Conservation (phyloP, 305 asterid genomes). For the Fraxinus floribunda region DNA sequence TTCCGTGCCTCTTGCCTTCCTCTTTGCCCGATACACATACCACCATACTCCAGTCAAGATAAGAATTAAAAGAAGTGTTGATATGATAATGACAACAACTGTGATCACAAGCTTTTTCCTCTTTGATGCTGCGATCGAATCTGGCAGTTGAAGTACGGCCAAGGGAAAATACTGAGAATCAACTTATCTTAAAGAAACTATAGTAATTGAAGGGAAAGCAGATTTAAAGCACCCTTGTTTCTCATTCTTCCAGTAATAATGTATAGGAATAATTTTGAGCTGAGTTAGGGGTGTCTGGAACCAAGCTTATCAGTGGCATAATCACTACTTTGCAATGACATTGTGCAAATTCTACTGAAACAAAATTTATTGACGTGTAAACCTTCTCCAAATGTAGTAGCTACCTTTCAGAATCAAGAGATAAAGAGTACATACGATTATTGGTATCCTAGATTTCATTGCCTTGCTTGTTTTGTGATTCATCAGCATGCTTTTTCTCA, state of each 20-base stretch:
- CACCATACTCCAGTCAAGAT: background rate
- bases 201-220: background rate
- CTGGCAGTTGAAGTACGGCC: background rate
- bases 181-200: background rate
- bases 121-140: slow-evolving; percentile 14
- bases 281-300: background rate
- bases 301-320: background rate
- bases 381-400: background rate
- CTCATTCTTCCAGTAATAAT: background rate
- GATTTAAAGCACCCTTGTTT: background rate
- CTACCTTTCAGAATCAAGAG: background rate
- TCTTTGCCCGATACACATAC: background rate
- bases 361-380: background rate
- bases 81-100: background rate
- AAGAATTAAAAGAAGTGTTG: background rate
- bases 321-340: background rate
- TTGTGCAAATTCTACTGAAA: background rate
- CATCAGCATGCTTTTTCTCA: background rate
- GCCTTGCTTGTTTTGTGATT: background rate
- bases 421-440: background rate
- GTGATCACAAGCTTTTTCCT: background rate
- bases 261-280: background rate
- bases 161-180: background rate
- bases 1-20: background rate
- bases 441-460: background rate